These are phyloP conservation scores for Globisporangium parvum DNA, from an alignment of 352 stramenopile genomes.

Conservation along the genomic window DNA sequence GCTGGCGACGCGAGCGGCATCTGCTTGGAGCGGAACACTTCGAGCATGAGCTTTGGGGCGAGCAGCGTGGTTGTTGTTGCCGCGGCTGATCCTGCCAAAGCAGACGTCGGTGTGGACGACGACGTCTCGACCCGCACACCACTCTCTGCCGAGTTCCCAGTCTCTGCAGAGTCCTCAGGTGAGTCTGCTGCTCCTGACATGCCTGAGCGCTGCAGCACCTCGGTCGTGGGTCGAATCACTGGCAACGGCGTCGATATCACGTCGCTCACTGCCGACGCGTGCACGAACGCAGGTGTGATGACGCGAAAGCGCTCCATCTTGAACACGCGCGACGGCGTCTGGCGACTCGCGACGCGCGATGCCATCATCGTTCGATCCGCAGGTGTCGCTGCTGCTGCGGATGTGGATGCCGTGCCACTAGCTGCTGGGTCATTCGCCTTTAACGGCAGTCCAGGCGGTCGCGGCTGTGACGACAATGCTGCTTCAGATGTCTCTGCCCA, in stretches of 20 bases:
- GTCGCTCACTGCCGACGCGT: background rate
- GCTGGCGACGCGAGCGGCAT: constrained; percentile 58
- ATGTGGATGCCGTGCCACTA: background rate
- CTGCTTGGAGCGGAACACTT: constrained; percentile 54
- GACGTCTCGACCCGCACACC: background rate
- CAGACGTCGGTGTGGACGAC: background rate
- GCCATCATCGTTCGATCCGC: constrained; percentile 4
- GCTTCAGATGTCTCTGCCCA: background rate
- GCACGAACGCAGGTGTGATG: constrained; percentile 42
- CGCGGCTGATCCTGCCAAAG: background rate
- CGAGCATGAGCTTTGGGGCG: constrained; percentile 55
- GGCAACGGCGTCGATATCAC: constrained; percentile 1
- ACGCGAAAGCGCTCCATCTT: constrained; percentile 67
- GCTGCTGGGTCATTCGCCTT: background rate
- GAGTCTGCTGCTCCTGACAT: background rate
- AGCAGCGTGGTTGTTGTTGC: constrained; percentile 26
- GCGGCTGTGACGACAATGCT: background rate
- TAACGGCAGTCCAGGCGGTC: background rate
- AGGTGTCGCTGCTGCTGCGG: constrained; percentile 8
- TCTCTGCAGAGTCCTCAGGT: background rate
- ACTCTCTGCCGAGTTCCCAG: background rate
- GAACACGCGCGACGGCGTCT: constrained; percentile 45
- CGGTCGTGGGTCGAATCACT: constrained; percentile 5
- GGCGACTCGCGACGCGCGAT: constrained; percentile 27
- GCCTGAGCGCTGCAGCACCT: background rate